Evolutionary conservation across 371 early-diverging fungal genomes (phyloP), one percentile per base, ranked within the genome.

Genomic region (Syncephalastrum racemosum): DNA sequence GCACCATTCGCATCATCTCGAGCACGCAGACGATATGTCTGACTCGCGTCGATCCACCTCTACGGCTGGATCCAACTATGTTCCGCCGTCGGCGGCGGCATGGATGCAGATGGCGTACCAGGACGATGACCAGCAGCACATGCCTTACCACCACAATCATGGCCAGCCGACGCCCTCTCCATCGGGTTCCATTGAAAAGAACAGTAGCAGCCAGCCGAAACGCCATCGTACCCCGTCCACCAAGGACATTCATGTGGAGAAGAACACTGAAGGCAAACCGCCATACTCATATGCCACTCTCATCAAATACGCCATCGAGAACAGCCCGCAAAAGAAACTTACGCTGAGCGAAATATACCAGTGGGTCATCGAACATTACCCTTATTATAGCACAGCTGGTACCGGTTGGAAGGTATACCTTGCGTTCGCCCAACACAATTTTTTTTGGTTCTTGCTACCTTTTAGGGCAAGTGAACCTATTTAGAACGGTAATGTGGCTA

Each of bases 271-370:
- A 59, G 69, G 69, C 20, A 89, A 89, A 55, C 96, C 96, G 3
- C 86, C 93, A 3, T 85, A 87, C 59, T 90, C 94, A 5, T 97
- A 96, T 60, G 91, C 95, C n/a, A 85, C 86, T 13, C 73, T 97
- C 8, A 95, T 97, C 40, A 85, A 90, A 7, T 85, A 90, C 46
- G 97, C 97, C 36, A 91, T 97, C 58, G 74, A 85, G 45, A 79
- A 81, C 47, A 84, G 82, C 39, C 84, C 85, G 4, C 73, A 83
- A n/a, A 75, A 81, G 42, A 82, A 84, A 60, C 72, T 94, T 72
- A 92, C 95, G 24, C 75, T 97, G 47, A 87, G 79, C 60, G 94
- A 91, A 58, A 94, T 97, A 59, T 97, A 97, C 74, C 75, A 81
- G 41, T 96, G 89, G 89, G 86, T 94, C 50, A 81, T 87, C 66